A percentile compares a stretch with the other conserved stretches of the same genome.
Conservation (phyloP, 306 rosid species). For the Luffa aegyptiaca region DNA sequence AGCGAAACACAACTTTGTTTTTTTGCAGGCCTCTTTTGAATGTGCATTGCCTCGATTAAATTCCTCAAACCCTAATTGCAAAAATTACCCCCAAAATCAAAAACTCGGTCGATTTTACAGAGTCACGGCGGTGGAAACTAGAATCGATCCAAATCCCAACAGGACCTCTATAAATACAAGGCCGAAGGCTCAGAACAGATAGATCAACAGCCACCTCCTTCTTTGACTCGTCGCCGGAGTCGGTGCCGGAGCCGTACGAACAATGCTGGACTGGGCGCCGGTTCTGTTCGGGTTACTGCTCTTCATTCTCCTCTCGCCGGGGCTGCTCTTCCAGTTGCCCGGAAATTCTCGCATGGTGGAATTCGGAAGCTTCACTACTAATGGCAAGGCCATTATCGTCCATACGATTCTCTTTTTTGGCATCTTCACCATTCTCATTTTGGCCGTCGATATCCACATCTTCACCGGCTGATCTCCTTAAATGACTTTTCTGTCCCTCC, state of each 20-base stretch:
- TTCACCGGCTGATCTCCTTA: conserved; percentile 14
- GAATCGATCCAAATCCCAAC: background rate
- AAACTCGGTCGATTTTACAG: background rate
- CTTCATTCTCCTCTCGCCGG: conserved; percentile 50
- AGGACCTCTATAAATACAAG: background rate
- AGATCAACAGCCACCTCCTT: background rate
- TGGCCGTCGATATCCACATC: conserved; percentile 38
- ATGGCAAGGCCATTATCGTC: conserved; percentile 38
- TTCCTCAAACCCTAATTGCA: background rate
- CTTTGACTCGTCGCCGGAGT: background rate
- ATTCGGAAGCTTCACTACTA: conserved; percentile 38
- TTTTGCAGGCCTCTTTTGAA: background rate
- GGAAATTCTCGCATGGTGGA: conserved; percentile 28
- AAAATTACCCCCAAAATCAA: background rate
- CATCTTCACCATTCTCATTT: conserved; percentile 38
- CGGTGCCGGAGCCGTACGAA: background rate
- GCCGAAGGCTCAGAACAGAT: background rate
- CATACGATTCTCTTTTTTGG: conserved; percentile 39
- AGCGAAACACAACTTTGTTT: background rate
- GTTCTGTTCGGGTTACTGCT: conserved; percentile 28
- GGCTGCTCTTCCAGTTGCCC: conserved; percentile 44
- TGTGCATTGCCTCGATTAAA: background rate
- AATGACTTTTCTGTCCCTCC: background rate
- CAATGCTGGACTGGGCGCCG: conserved; percentile 55
- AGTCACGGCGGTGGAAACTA: background rate